phyloP scores from a whole-genome alignment of 2,329 filamentous ascomycete species.

The Clonostachys solani region DNA sequence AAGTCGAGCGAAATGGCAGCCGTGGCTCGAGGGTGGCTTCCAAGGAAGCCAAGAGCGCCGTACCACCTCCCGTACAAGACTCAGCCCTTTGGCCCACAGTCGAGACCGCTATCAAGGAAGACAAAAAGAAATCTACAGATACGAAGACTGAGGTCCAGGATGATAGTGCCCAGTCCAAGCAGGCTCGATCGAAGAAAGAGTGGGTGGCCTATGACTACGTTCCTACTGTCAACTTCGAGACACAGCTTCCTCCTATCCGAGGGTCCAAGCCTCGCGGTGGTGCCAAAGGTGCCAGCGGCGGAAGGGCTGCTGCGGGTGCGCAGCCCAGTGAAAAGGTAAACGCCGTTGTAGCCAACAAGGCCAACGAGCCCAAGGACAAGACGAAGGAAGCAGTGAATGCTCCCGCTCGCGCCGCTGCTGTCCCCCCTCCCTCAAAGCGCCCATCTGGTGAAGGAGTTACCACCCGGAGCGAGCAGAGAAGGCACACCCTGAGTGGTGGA shows the following conservation, averaged over 20 bases:
- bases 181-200: conserved; percentile 67
- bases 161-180: conserved; percentile 26
- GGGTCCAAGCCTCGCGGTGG: conserved; percentile 46
- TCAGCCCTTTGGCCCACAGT: conserved; percentile 86
- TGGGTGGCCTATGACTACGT: conserved; percentile 84
- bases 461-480: conserved; percentile 42
- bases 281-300: conserved; percentile 32
- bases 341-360: conserved; percentile 13
- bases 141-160: conserved; percentile 47
- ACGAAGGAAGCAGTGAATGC: conserved; percentile 26
- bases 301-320: conserved; percentile 25
- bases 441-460: conserved; percentile 23
- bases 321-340: conserved; percentile 30
- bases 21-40: conserved; percentile 41
- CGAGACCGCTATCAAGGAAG: conserved; percentile 66
- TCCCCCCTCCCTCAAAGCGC: conserved; percentile 36
- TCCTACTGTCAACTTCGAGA: conserved; percentile 82
- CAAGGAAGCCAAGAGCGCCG: conserved; percentile 21
- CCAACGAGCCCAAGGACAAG: conserved; percentile 24
- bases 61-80: conserved; percentile 67
- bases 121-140: conserved; percentile 70
- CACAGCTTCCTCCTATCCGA: conserved; percentile 60
- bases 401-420: conserved; percentile 26
- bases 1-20: conserved; percentile 35
- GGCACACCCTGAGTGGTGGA: conserved; percentile 24